Evolutionary conservation across 1,284 basidiomycete species (phyloP).

Genomic region (Vanrija humicola): DNA sequence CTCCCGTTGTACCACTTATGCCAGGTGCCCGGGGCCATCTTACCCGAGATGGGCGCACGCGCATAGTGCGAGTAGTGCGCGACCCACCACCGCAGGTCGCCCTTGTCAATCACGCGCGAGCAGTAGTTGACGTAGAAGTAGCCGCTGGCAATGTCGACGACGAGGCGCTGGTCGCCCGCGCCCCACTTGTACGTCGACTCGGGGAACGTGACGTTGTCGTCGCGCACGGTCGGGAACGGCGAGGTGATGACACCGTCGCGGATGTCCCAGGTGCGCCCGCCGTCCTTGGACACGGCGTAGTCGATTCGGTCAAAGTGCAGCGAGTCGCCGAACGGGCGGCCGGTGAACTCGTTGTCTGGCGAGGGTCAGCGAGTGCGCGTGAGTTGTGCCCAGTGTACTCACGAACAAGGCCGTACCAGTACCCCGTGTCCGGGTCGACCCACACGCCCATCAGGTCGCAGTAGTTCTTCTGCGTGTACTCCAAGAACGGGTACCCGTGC

Average conservation of each 20-base stretch:
- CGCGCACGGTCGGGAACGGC: conserved; percentile 8
- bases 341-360: conserved; percentile 18
- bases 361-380: neutral
- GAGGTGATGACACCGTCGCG: conserved; percentile 8
- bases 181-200: conserved; percentile 11
- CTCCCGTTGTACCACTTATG: conserved; percentile 10
- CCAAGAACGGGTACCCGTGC: too few relatives aligned
- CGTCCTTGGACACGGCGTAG: conserved; percentile 8
- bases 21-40: conserved; percentile 8
- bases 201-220: conserved; percentile 7
- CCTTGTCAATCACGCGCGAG: conserved; percentile 3
- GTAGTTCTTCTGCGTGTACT: conserved; percentile 12
- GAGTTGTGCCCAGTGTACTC: too few relatives aligned
- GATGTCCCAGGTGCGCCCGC: conserved; percentile 13
- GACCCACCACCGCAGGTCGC: conserved; percentile 9
- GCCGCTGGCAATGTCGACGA: conserved; percentile 1
- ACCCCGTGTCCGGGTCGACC: conserved; percentile 16
- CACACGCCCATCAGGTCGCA: conserved; percentile 11
- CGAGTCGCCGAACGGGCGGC: conserved; percentile 6
- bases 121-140: conserved; percentile 15
- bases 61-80: conserved; percentile 11
- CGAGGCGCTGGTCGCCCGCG: conserved; percentile 13
- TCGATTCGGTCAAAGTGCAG: conserved; percentile 19
- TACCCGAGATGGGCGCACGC: conserved; percentile 7
- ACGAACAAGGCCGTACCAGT: conserved; percentile 11